Conservation (phyloP, 2,329 filamentous ascomycete genomes). For the Cryphonectria carpinicola region DNA sequence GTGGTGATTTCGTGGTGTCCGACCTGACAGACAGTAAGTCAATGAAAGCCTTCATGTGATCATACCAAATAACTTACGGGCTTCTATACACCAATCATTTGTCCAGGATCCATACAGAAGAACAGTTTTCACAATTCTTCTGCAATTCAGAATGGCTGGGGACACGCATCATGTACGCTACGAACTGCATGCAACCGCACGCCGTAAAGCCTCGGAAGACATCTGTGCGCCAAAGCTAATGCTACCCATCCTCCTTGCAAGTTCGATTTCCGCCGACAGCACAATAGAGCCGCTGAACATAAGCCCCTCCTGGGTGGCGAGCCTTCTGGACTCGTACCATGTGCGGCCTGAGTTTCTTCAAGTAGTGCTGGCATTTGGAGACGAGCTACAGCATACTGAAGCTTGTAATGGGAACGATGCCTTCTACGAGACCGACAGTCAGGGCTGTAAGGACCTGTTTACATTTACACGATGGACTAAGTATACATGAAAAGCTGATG, state of each 20-base stretch:
- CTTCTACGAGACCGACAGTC: neutral
- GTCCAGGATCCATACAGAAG: neutral
- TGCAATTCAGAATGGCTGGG: neutral
- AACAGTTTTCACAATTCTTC: conserved; percentile 1
- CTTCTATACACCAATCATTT: neutral
- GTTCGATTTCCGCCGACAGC: conserved; percentile 23
- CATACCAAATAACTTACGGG: neutral
- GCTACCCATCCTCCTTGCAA: neutral
- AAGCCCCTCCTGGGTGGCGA: conserved; percentile 8
- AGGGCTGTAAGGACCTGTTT: conserved; percentile 8
- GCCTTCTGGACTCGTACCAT: conserved; percentile 17
- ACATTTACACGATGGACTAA: neutral
- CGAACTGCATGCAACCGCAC: neutral
- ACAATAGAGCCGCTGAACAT: conserved; percentile 22
- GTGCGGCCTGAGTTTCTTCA: conserved; percentile 21
- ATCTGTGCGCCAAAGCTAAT: neutral
- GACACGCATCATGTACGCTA: conserved; percentile 22
- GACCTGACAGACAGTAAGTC: conserved; percentile 17
- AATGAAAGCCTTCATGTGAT: neutral
- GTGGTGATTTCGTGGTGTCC: conserved; percentile 17
- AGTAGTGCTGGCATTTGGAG: conserved; percentile 25
- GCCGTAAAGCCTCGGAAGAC: neutral
- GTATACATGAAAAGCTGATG: neutral
- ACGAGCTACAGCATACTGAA: conserved; percentile 26
- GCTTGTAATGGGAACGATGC: conserved; percentile 27